Percentiles rank a stretch among this genome's conserved stretches.
Evolutionary conservation across 352 stramenopile species (phyloP).

Genomic region (Pythium utonaiense): DNA sequence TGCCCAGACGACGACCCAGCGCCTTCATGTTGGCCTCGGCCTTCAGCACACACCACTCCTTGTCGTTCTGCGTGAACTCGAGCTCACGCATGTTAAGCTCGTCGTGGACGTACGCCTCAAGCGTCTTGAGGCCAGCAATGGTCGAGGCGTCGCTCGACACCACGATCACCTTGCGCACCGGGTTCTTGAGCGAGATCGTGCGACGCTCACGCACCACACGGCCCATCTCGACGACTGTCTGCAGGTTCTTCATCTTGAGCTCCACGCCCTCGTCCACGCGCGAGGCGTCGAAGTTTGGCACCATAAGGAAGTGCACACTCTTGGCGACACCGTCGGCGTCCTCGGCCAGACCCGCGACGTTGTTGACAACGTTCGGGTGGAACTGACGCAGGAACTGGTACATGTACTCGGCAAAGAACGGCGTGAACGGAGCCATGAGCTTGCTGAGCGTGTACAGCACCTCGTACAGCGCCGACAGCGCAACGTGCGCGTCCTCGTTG

Average conservation of each 20-base stretch:
- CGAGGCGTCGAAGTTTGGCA: constrained; percentile 92
- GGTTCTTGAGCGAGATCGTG: constrained; percentile 97
- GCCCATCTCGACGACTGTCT: constrained; percentile 96
- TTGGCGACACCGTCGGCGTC: constrained; percentile 91
- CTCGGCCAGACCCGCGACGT: constrained; percentile 47
- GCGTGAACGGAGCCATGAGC: constrained; percentile 99
- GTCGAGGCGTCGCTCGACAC: constrained; percentile 87
- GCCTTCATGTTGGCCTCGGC: constrained; percentile 93
- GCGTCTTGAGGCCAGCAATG: constrained; percentile 67
- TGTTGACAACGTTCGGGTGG: constrained; percentile 86
- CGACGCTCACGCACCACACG: constrained; percentile 95
- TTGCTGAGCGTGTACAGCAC: constrained; percentile 93
- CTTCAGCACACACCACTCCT: constrained; percentile 91
- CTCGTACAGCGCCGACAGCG: constrained; percentile 97
- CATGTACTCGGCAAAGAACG: constrained; percentile 99
- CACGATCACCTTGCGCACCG: constrained; percentile 95
- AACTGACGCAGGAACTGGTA: constrained; percentile 98
- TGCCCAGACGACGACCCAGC: constrained; percentile 96
- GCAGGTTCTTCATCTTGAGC: constrained; percentile 93
- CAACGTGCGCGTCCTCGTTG: constrained; percentile 79
- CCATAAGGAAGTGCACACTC: constrained; percentile 95
- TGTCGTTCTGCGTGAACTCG: constrained; percentile 87
- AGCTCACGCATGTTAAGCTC: constrained; percentile 97
- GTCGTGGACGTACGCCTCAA: constrained; percentile 94
- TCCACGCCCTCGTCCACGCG: constrained; percentile 94